phyloP scores from a whole-genome alignment of 345 rosid species.

The Streptanthus diversifolius region DNA sequence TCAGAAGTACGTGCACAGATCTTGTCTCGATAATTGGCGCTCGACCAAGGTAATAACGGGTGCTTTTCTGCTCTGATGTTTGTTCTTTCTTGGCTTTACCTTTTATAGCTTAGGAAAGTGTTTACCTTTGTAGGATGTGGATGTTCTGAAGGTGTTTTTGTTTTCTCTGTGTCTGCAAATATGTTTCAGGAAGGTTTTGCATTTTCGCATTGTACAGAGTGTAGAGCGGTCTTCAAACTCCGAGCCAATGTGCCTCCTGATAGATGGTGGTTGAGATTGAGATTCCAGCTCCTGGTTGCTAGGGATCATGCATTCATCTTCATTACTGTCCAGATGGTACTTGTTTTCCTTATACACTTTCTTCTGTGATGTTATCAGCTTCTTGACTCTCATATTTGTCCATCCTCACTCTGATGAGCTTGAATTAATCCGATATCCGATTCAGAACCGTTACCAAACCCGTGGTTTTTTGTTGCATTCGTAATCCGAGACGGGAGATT shows the following conservation, averaged over 20 bases:
- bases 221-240: conserved; percentile 84
- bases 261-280: conserved; percentile 99
- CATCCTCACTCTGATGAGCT: background rate
- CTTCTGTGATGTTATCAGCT: background rate
- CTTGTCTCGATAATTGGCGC: conserved; percentile 97
- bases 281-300: conserved; percentile 95
- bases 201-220: conserved; percentile 98
- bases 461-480: background rate
- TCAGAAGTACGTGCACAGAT: conserved; percentile 94
- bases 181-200: conserved; percentile 96
- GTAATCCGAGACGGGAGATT: background rate
- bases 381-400: background rate
- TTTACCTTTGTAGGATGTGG: background rate
- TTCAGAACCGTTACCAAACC: background rate
- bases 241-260: conserved; percentile 96
- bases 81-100: background rate
- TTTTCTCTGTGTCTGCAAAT: background rate
- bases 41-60: conserved; percentile 74
- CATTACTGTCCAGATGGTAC: conserved; percentile 89
- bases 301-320: conserved; percentile 93
- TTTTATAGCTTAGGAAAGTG: background rate
- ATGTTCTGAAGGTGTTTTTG: background rate
- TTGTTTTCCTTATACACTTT: background rate
- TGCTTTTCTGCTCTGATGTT: background rate
- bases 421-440: no score